A percentile compares a stretch with the other conserved stretches of the same genome.
phyloP scores from a whole-genome alignment of 495 filamentous ascomycete species.

The Aspergillus olivimuriae region DNA sequence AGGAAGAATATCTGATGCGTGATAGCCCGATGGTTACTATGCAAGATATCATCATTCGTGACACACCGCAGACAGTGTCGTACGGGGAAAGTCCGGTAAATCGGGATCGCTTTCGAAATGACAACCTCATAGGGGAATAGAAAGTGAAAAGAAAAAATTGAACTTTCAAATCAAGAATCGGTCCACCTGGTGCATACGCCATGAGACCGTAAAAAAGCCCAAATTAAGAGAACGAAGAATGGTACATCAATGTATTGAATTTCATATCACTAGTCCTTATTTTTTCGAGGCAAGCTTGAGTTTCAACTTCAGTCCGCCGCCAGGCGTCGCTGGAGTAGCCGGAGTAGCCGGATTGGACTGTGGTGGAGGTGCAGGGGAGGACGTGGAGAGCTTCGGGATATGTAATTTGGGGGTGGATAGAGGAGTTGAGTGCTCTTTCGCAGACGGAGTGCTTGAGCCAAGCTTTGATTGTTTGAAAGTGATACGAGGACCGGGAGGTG shows the following conservation, averaged over 20 bases:
- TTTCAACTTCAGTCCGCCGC: conserved; percentile 38
- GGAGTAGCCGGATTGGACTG: conserved; percentile 16
- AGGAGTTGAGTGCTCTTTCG: conserved; percentile 7
- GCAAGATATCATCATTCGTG: conserved; percentile 11
- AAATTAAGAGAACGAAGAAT: conserved; percentile 14
- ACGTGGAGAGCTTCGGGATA: conserved; percentile 30
- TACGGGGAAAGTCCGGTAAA: not conserved
- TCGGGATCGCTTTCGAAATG: conserved; percentile 10
- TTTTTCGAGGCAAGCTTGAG: conserved; percentile 36
- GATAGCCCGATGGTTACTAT: conserved; percentile 8
- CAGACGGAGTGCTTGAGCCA: conserved; percentile 17
- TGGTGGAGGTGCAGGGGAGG: conserved; percentile 17
- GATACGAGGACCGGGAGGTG: conserved; percentile 34
- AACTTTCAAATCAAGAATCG: not conserved
- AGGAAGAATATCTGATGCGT: conserved; percentile 4
- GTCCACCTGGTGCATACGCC: too few species aligned
- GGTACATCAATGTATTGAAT: not conserved
- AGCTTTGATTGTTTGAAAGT: conserved; percentile 42
- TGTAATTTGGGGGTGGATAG: conserved; percentile 29
- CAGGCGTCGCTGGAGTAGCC: conserved; percentile 29
- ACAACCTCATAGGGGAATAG: conserved; percentile 9
- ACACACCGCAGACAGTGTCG: not conserved
- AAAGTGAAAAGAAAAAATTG: conserved; percentile 1
- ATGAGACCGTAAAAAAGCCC: conserved; percentile 2
- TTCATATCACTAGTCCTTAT: conserved; percentile 13